Base-by-base conservation (phyloP, 345 rosid genomes). In the Heritiera fomes region DNA sequence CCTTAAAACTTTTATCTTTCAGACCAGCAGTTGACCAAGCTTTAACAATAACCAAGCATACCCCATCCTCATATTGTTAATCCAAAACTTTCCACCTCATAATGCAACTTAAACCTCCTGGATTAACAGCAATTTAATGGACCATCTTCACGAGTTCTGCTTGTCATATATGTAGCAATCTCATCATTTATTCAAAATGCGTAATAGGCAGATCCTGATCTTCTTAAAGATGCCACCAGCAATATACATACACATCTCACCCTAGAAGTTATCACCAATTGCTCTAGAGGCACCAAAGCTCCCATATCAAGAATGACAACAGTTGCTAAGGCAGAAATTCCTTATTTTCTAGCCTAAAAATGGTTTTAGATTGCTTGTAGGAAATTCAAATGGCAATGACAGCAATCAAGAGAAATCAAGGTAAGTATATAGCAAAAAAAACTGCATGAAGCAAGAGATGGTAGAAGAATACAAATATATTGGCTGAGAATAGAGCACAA, bases 81-180 rank as follows among this genome's bases (percentile, higher is more conserved):
- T 55, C 62, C 76, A 73, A 55, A 53, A 73, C 47, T 72, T 72
- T 38, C 32, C 8, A 52, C 30, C 75, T 52, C 9, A 23, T 17
- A 14, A 71, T 49, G 30, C 17, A 52, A 71, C 75, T 50, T 71
- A 71, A 32, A 71, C 13, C 47, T 52, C 15, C 10, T 17, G 47
- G 15, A 38, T 53, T 34, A 28, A 53, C 30, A 72, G 62, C 28
- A 72, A 53, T 28, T 72, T n/a, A 34, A 34, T 17, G 30, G 4
- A 10, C 75, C 61, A 71, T 52, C 62, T 52, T 30, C 9, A 30
- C 15, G 3, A 50, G 50, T 30, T 32, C 60, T 17, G 18, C 60
- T 52, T 9, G 46, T 52, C 17, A 72, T 8, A 40, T 7, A 52
- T 71, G 58, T 30, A 30, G 11, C 49, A 49, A 28, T 70, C 53